Evolutionary conservation across 2,329 filamentous ascomycete species (phyloP), one percentile per base, ranked within the genome.

Genomic region (Nothophaeocryptopus gaeumannii): DNA sequence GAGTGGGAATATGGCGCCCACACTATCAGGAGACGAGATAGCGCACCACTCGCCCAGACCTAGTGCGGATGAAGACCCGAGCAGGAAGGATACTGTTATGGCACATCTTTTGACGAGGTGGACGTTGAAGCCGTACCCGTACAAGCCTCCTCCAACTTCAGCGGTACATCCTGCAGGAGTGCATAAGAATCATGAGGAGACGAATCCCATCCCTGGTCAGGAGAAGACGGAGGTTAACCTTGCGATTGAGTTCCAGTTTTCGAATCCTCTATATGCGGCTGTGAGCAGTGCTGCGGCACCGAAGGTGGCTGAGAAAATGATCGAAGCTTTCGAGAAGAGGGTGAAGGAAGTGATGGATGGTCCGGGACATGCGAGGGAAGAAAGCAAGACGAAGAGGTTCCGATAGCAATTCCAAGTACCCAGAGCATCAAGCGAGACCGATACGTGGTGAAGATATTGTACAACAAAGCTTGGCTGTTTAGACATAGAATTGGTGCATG

Each of bases 261-360:
- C 82, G 60, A 97, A 91, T 70, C 89, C 91, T n/a, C 68, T 96
- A 49, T 95, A 96, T 72, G 85, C 84, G 36, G 83, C 87, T 14
- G 76, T 96, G 65, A 93, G 91, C 67, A 79, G 83, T 33, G 85
- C 88, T 31, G 84, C 93, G 16, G 89, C 89, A 58, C 86, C 89
- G 30, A 89, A 88, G 71, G 83, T 96, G 56, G 92, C 89, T 1
- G 84, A 83, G 3, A 78, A 87, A 57, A 96, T 99, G 90, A 87
- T 97, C 58, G 84, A 88, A 68, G 92, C 93, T 1, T 99, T 99
- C 74, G 91, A 96, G 74, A 81, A 82, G 70, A 79, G 88, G 64
- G 90, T 93, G 5, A 75, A 75, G 65, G 74, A 80, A 62, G 67
- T 89, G 12, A 52, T 52, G 50, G 40, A 44, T 11, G 50, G 50